phyloP scores from a whole-genome alignment of 352 stramenopile species.

The Blastocystis sp. region DNA sequence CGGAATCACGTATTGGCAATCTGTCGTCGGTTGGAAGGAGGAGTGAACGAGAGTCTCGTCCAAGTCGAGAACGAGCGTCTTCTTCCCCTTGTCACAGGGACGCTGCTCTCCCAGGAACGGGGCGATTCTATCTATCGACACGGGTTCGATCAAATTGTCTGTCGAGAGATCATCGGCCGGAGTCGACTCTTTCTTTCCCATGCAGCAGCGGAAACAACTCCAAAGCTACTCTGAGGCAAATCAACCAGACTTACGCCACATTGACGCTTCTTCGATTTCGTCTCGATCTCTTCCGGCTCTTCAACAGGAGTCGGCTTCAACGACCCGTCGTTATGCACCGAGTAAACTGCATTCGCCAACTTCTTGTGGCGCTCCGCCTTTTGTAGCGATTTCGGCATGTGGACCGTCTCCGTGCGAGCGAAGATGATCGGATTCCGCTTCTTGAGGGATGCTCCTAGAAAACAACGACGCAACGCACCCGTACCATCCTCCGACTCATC shows the following conservation, averaged over 20 bases:
- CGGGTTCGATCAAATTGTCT: too few relatives aligned
- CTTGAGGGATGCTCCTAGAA: background rate
- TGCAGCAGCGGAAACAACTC: constrained; percentile 10
- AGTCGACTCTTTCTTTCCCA: background rate
- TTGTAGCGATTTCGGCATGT: constrained; percentile 41
- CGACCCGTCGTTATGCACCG: background rate
- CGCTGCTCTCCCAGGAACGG: constrained; percentile 53
- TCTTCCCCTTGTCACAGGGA: constrained; percentile 68
- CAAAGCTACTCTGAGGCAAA: constrained; percentile 8
- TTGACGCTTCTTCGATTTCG: background rate
- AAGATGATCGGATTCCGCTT: constrained; percentile 54
- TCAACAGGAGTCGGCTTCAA: background rate
- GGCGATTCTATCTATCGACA: background rate
- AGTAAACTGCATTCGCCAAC: constrained; percentile 21
- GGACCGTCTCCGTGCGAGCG: constrained; percentile 34
- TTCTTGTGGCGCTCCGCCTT: background rate
- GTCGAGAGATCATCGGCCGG: too few relatives aligned
- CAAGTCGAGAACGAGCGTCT: constrained; percentile 83
- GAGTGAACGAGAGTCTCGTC: constrained; percentile 94
- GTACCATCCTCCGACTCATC: constrained; percentile 27
- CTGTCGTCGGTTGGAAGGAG: constrained; percentile 81
- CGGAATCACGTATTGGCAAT: constrained; percentile 88
- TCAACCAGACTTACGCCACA: background rate
- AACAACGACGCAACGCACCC: background rate
- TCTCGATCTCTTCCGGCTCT: background rate